Evolutionary conservation across 495 filamentous ascomycete genomes (phyloP).

Genomic region (Rusavskia elegans): DNA sequence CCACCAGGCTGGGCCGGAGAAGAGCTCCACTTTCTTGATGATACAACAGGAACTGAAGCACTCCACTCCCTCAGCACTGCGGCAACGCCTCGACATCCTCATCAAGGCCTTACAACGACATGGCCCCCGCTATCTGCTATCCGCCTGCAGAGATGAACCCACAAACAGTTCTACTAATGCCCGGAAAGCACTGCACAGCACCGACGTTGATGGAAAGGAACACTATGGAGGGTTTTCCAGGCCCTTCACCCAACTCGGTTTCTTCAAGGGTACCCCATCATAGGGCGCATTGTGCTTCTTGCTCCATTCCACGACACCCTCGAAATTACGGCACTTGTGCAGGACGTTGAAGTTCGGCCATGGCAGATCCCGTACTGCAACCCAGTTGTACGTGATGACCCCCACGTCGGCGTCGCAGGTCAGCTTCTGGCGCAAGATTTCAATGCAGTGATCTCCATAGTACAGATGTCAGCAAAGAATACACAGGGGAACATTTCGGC

Average conservation of each 20-base stretch:
- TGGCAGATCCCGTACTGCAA: neutral
- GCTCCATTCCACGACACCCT: conserved; percentile 34
- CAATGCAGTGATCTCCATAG: neutral
- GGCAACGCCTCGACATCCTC: too few species aligned
- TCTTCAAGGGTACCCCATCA: neutral
- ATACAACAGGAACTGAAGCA: too few species aligned
- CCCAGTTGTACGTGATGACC: conserved; percentile 1
- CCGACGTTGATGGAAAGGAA: neutral
- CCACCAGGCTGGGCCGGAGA: too few species aligned
- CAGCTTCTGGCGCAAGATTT: neutral
- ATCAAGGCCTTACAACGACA: too few species aligned
- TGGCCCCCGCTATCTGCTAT: too few species aligned
- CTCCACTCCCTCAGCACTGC: too few species aligned
- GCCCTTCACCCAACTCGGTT: neutral
- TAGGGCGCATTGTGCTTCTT: conserved; percentile 27
- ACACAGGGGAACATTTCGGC: neutral
- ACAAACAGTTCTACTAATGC: too few species aligned
- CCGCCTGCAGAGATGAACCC: too few species aligned
- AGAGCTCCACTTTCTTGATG: too few species aligned
- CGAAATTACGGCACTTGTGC: conserved; percentile 39
- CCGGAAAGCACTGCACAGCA: too few species aligned
- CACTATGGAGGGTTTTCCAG: neutral
- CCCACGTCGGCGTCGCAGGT: conserved; percentile 2
- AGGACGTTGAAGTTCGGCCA: conserved; percentile 32
- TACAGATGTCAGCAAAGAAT: neutral